phyloP scores from a whole-genome alignment of 257 asterid genomes.

The Solanum pinnatisectum region DNA sequence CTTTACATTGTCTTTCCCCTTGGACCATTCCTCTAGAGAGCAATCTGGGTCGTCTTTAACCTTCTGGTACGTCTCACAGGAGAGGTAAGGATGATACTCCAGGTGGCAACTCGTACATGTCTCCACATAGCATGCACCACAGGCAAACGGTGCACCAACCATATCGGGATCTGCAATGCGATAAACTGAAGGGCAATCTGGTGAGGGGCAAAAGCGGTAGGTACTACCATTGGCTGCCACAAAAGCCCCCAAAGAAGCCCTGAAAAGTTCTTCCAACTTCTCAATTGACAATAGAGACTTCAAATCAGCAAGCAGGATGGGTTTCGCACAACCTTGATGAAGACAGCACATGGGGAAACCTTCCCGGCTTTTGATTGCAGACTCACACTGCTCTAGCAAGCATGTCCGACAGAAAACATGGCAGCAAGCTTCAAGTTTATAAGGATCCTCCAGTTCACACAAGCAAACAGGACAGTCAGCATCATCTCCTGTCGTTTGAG shows the following conservation, averaged over 20 bases:
- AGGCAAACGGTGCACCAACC: constrained; percentile 27
- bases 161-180: constrained; percentile 25
- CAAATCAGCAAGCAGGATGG: constrained; percentile 50
- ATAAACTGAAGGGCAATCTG: constrained; percentile 86
- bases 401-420: constrained; percentile 68
- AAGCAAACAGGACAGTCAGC: constrained; percentile 66
- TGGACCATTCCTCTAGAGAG: constrained; percentile 71
- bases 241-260: constrained; percentile 62
- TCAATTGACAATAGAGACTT: constrained; percentile 41
- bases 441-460: constrained; percentile 66
- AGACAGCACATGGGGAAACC: constrained; percentile 62
- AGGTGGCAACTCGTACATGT: constrained; percentile 83
- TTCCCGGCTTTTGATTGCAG: constrained; percentile 50
- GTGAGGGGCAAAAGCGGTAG: constrained; percentile 86
- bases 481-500: constrained; percentile 14
- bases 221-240: constrained; percentile 59
- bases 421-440: constrained; percentile 55
- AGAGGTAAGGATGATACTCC: constrained; percentile 60
- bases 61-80: constrained; percentile 63
- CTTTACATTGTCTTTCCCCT: constrained; percentile 68
- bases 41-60: constrained; percentile 70
- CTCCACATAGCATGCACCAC: constrained; percentile 73
- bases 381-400: constrained; percentile 71
- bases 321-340: constrained; percentile 37
- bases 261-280: constrained; percentile 70